A percentile compares a stretch with the other conserved stretches of the same genome.
These are phyloP conservation scores for Boletus reticuloceps DNA, from an alignment of 768 basidiomycete genomes.

Conservation along the genomic window DNA sequence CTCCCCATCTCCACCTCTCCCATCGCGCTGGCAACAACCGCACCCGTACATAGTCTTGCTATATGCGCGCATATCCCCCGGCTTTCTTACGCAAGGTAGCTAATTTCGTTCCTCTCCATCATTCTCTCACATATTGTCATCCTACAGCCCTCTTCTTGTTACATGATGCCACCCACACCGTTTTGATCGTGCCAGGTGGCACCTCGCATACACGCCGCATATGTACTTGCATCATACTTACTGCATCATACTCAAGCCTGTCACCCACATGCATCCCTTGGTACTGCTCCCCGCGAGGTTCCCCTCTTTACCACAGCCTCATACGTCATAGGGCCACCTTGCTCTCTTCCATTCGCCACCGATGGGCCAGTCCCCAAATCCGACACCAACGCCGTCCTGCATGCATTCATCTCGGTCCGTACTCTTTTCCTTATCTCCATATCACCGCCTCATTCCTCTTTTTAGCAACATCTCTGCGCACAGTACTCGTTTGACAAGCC, in stretches of 20 bases:
- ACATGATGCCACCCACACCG: conserved; percentile 5
- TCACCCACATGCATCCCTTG: conserved; percentile 11
- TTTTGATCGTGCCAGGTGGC: conserved; percentile 6
- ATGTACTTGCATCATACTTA: conserved; percentile 28
- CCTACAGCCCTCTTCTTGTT: conserved; percentile 5
- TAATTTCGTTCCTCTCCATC: neutral
- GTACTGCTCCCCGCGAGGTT: conserved; percentile 1
- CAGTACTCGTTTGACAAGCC: conserved; percentile 62
- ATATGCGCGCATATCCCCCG: conserved; percentile 1
- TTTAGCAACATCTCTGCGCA: conserved; percentile 35
- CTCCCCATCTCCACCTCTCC: neutral
- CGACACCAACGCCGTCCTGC: conserved; percentile 33
- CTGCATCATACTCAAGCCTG: conserved; percentile 23
- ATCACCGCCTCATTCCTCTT: neutral
- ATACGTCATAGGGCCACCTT: conserved; percentile 24
- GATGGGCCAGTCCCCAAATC: conserved; percentile 16
- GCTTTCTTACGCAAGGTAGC: conserved; percentile 8
- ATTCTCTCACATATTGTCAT: conserved; percentile 17
- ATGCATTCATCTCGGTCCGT: conserved; percentile 44
- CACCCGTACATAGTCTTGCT: conserved; percentile 9
- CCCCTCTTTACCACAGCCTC: conserved; percentile 9
- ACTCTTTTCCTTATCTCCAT: neutral
- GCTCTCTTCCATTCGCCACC: conserved; percentile 18
- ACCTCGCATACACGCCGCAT: conserved; percentile 18
- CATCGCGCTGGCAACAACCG: conserved; percentile 21